phyloP scores from a whole-genome alignment of 2,329 filamentous ascomycete species.

The Pseudonectria foliicola region DNA sequence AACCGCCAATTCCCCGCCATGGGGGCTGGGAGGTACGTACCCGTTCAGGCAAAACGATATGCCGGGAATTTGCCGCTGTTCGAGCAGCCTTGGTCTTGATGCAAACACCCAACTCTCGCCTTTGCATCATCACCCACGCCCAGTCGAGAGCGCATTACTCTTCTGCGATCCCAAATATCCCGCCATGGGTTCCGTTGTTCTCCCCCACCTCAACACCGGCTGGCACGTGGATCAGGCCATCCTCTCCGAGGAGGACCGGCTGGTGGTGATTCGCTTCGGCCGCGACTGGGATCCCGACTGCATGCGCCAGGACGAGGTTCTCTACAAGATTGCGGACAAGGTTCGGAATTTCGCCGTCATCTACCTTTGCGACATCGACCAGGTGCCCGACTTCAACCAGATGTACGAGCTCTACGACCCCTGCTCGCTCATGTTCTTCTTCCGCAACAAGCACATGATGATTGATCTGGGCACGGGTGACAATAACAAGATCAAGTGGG shows the following conservation, averaged over 20 bases:
- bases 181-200: constrained; percentile 71
- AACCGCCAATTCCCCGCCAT: too few species aligned
- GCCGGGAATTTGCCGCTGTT: too few species aligned
- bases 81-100: too few species aligned
- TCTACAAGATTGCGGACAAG: constrained; percentile 86
- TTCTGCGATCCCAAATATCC: neutral
- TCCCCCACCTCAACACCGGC: constrained; percentile 83
- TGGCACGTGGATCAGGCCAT: constrained; percentile 99
- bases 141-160: neutral
- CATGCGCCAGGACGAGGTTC: constrained; percentile 77
- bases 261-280: constrained; percentile 91
- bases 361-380: constrained; percentile 88
- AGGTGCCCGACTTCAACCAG: constrained; percentile 86
- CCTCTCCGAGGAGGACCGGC: constrained; percentile 76
- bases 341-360: constrained; percentile 92
- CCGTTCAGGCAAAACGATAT: too few species aligned
- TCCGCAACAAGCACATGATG: constrained; percentile 98
- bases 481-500: constrained; percentile 98
- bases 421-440: constrained; percentile 94
- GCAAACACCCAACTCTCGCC: too few species aligned
- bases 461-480: constrained; percentile 96
- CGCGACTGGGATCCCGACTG: constrained; percentile 73
- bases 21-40: too few species aligned
- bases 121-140: neutral
- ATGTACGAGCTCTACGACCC: constrained; percentile 95